phyloP scores from a whole-genome alignment of 768 basidiomycete species.

The Amanita brunnescens region DNA sequence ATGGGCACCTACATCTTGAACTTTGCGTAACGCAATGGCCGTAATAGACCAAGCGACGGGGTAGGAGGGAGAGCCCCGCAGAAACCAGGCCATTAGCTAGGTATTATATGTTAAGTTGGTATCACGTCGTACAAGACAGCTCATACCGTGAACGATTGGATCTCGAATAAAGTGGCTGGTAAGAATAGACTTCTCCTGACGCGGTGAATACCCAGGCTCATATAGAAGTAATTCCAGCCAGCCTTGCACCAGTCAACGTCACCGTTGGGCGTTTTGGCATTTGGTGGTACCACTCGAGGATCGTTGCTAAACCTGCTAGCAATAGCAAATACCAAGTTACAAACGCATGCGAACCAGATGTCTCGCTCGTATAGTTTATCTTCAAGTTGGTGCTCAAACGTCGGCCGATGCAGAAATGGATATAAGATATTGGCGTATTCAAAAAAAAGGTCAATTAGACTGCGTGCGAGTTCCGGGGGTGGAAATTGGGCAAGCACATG shows the following conservation, averaged over 20 bases:
- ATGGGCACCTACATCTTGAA: constrained; percentile 73
- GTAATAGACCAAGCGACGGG: constrained; percentile 46
- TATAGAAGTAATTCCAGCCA: constrained; percentile 56
- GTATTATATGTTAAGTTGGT: neutral
- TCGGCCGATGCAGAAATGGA: constrained; percentile 64
- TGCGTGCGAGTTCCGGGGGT: constrained; percentile 46
- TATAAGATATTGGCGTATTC: constrained; percentile 44
- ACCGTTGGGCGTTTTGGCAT: constrained; percentile 16
- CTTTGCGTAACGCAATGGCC: constrained; percentile 50
- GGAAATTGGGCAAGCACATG: constrained; percentile 44
- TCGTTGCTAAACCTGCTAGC: constrained; percentile 62
- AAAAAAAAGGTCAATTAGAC: constrained; percentile 66
- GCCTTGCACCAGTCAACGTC: constrained; percentile 41
- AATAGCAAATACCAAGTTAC: constrained; percentile 58
- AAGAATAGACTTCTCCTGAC: constrained; percentile 42
- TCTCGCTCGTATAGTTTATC: constrained; percentile 41
- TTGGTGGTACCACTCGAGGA: constrained; percentile 39
- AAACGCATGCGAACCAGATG: constrained; percentile 51
- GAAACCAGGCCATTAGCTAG: constrained; percentile 48
- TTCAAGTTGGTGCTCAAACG: constrained; percentile 54
- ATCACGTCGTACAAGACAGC: neutral
- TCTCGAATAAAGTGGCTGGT: constrained; percentile 52
- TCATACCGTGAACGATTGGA: constrained; percentile 36
- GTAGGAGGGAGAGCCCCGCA: constrained; percentile 39
- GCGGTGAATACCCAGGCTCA: constrained; percentile 47